phyloP scores from a whole-genome alignment of 305 asterid species.

The Fraxinus paxiana region DNA sequence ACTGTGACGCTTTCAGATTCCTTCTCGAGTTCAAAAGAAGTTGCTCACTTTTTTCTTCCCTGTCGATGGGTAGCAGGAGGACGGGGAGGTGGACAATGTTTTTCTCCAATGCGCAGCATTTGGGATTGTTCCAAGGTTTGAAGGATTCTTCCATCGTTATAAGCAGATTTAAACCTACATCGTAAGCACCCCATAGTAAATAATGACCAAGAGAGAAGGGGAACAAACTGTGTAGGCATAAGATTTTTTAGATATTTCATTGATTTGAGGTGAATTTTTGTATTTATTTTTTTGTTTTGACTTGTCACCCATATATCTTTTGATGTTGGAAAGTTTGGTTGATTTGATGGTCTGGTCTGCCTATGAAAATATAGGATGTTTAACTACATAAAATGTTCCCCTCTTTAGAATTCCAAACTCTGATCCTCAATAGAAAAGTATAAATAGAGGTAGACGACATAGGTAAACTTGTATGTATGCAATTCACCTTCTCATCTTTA shows the following conservation, averaged over 20 bases:
- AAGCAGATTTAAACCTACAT: background rate
- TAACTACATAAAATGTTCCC: background rate
- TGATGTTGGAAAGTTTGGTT: background rate
- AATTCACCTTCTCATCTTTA: slow-evolving; percentile 93
- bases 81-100: background rate
- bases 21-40: too few relatives aligned
- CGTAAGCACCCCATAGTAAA: background rate
- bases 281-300: too few relatives aligned
- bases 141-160: background rate
- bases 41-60: background rate
- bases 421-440: background rate
- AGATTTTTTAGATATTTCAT: too few relatives aligned
- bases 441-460: slow-evolving; percentile 9
- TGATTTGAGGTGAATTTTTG: too few relatives aligned
- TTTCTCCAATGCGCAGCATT: background rate
- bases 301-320: too few relatives aligned
- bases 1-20: too few relatives aligned
- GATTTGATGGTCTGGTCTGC: background rate
- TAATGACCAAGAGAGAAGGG: background rate
- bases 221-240: background rate
- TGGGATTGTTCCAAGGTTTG: background rate
- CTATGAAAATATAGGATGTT: background rate
- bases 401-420: background rate
- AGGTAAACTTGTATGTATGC: too few relatives aligned
- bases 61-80: background rate